Evolutionary conservation across 75 land plant genomes (phyloP).

Genomic region (Cupressus sempervirens): DNA sequence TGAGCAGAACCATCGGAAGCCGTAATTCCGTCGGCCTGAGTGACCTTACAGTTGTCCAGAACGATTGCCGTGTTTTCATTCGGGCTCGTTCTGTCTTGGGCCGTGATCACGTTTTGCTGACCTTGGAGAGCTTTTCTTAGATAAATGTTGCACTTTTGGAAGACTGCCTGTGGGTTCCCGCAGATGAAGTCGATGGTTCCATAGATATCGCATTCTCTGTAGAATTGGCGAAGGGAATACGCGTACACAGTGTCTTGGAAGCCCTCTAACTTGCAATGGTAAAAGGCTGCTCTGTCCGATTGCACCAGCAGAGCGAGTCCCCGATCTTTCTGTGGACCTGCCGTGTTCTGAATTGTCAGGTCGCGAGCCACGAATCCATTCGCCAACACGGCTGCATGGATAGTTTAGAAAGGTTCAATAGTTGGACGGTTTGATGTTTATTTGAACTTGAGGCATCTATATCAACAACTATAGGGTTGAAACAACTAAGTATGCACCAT

Average conservation of each 20-base stretch:
- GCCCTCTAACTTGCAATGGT: conserved; percentile 28
- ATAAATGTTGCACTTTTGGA: conserved; percentile 28
- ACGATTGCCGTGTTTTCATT: conserved; percentile 24
- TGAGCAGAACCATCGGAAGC: too few species aligned
- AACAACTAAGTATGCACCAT: too few species aligned
- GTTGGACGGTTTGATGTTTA: too few species aligned
- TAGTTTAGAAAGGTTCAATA: too few species aligned
- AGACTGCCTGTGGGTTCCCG: conserved; percentile 38
- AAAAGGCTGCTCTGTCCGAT: conserved; percentile 24
- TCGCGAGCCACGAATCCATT: conserved; percentile 25
- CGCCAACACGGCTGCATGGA: conserved; percentile 22
- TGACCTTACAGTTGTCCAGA: too few species aligned
- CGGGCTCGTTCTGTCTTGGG: conserved; percentile 34
- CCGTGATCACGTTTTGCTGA: conserved; percentile 19
- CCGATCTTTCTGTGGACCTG: conserved; percentile 21
- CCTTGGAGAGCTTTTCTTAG: conserved; percentile 17
- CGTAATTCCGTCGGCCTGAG: not conserved
- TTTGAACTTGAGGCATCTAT: too few species aligned
- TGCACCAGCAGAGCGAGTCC: conserved; percentile 27
- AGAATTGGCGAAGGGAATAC: conserved; percentile 33
- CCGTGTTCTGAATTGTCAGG: conserved; percentile 34
- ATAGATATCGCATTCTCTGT: conserved; percentile 22
- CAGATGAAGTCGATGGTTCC: conserved; percentile 49
- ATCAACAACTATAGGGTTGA: too few species aligned
- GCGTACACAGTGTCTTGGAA: conserved; percentile 40